phyloP scores from a whole-genome alignment of 495 filamentous ascomycete species.

The Penicillium canariense region DNA sequence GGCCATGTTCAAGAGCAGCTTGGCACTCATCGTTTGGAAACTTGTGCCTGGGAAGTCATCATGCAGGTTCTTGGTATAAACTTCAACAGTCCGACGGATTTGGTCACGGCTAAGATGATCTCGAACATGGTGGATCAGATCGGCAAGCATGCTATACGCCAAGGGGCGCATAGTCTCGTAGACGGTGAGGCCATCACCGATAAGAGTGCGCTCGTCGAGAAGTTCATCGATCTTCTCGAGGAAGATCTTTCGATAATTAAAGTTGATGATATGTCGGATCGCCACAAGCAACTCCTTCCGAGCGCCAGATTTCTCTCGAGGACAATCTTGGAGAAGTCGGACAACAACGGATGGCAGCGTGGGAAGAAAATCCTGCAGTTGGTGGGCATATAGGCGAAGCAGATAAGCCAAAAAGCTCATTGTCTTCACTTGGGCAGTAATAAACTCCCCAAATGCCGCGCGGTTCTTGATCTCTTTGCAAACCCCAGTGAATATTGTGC shows the following conservation, averaged over 20 bases:
- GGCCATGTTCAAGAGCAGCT: slow-evolving; percentile 93
- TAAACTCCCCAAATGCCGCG: slow-evolving; percentile 93
- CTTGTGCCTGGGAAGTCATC: slow-evolving; percentile 96
- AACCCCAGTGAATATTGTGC: slow-evolving; percentile 85
- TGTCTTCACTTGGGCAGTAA: slow-evolving; percentile 97
- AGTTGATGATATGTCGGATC: slow-evolving; percentile 98
- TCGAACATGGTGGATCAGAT: slow-evolving; percentile 95
- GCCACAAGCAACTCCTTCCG: slow-evolving; percentile 95
- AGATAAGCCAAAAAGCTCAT: slow-evolving; percentile 99
- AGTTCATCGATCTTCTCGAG: slow-evolving; percentile 92
- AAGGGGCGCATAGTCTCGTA: slow-evolving; percentile 95
- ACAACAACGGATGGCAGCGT: slow-evolving; percentile 89
- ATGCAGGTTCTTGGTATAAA: slow-evolving; percentile 94
- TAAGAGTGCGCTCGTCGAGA: slow-evolving; percentile 86
- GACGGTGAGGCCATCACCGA: slow-evolving; percentile 93
- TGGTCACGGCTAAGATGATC: slow-evolving; percentile 79
- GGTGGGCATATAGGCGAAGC: slow-evolving; percentile 80
- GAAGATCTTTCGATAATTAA: slow-evolving; percentile 96
- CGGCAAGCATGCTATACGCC: slow-evolving; percentile 97
- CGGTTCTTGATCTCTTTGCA: slow-evolving; percentile 92
- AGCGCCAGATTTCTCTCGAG: slow-evolving; percentile 86
- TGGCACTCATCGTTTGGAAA: slow-evolving; percentile 99
- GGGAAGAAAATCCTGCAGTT: slow-evolving; percentile 85
- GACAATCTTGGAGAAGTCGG: slow-evolving; percentile 87
- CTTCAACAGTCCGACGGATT: slow-evolving; percentile 91